A percentile compares a stretch with the other conserved stretches of the same genome.
phyloP scores from a whole-genome alignment of 352 stramenopile species.

The Globisporangium spinosum region DNA sequence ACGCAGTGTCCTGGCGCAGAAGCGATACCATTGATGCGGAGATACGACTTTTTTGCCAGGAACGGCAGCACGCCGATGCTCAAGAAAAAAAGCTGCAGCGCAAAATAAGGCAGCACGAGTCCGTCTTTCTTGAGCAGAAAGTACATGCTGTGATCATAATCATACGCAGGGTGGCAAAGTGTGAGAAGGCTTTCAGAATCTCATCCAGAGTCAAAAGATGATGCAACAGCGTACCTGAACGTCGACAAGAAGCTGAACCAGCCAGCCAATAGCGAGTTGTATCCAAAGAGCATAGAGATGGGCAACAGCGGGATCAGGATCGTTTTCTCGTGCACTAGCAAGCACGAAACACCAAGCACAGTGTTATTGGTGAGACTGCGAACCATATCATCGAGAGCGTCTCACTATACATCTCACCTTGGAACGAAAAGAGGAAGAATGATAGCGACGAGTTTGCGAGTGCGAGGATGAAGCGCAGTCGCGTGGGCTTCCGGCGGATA shows the following conservation, averaged over 20 bases:
- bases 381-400: not conserved
- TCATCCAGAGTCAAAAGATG: not conserved
- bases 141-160: constrained; percentile 56
- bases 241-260: constrained; percentile 82
- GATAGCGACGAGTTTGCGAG: constrained; percentile 85
- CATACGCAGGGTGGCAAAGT: not conserved
- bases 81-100: constrained; percentile 51
- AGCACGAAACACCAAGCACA: not conserved
- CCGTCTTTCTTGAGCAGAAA: constrained; percentile 84
- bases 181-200: not conserved
- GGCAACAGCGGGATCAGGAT: constrained; percentile 93
- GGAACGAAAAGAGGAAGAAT: constrained; percentile 97
- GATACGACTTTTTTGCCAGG: constrained; percentile 27
- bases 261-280: constrained; percentile 53
- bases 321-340: constrained; percentile 94
- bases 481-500: constrained; percentile 58
- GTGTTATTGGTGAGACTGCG: not conserved
- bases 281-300: constrained; percentile 78
- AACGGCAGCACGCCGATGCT: constrained; percentile 45
- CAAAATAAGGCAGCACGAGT: constrained; percentile 65
- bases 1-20: constrained; percentile 36
- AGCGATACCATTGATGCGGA: constrained; percentile 21
- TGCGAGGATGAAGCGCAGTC: constrained; percentile 77
- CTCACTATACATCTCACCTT: constrained; percentile 45
- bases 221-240: constrained; percentile 55